Evolutionary conservation across 345 rosid genomes (phyloP).

Genomic region (Raphanus sativus): DNA sequence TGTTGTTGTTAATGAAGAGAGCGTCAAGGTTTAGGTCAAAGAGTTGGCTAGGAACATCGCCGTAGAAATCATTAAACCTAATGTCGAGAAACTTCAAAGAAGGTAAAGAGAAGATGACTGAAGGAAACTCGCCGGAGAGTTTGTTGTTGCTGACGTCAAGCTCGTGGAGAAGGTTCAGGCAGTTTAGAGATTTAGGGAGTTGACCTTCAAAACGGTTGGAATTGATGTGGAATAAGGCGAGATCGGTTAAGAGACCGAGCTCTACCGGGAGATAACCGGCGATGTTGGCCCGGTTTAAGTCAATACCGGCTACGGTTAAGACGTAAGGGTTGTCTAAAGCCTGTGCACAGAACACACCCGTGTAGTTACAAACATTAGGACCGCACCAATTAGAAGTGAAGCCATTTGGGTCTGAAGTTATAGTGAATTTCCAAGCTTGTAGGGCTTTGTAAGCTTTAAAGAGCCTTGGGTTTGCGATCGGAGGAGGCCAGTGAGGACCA

Average conservation of each 20-base stretch:
- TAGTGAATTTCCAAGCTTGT: constrained; percentile 72
- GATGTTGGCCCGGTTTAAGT: constrained; percentile 71
- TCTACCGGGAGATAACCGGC: constrained; percentile 64
- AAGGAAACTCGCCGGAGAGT: constrained; percentile 64
- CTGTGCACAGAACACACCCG: constrained; percentile 76
- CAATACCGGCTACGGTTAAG: constrained; percentile 80
- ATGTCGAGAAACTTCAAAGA: constrained; percentile 79
- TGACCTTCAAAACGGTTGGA: constrained; percentile 67
- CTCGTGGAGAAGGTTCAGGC: constrained; percentile 56
- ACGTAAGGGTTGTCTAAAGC: constrained; percentile 52
- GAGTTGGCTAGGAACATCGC: constrained; percentile 54
- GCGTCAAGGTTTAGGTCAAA: constrained; percentile 79
- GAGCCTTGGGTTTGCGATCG: constrained; percentile 61
- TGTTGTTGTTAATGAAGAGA: constrained; percentile 76
- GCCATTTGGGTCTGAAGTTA: constrained; percentile 66
- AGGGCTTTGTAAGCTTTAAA: constrained; percentile 64
- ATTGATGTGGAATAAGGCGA: constrained; percentile 75
- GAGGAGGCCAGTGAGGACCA: constrained; percentile 19
- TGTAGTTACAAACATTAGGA: constrained; percentile 81
- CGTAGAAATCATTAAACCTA: constrained; percentile 66
- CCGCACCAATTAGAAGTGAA: constrained; percentile 74
- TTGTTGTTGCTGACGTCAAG: constrained; percentile 80
- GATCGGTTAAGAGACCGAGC: constrained; percentile 75
- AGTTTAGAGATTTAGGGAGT: constrained; percentile 50
- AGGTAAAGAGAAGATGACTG: constrained; percentile 54